Evolutionary conservation across 2,329 filamentous ascomycete species (phyloP), one percentile per base, ranked within the genome.

Genomic region (Fusarium irregulare): DNA sequence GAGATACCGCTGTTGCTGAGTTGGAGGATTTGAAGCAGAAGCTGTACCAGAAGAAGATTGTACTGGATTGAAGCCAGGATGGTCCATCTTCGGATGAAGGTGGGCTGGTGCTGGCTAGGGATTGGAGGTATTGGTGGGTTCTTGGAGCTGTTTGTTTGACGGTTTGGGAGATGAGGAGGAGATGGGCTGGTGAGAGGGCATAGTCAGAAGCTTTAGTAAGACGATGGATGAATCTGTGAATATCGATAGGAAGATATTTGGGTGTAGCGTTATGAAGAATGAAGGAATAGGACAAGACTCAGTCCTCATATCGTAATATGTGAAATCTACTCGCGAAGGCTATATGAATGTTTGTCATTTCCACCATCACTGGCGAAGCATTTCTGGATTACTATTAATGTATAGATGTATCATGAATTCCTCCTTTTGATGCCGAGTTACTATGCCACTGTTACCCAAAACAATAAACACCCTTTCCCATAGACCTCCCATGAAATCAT

Each of bases 41-140:
- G 48, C 2, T 51, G 3, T 51, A 23, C 2, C 23, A 58, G 0
- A 30, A 47, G 18, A 10, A 10, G 9, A 55, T 25, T 27, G 20
- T 16, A 7, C 18, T 51, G 7, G 16, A 51, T 12, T 51, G 49
- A 56, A 32, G 40, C 16, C 53, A 56, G 21, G 30, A 16, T 21
- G 3, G 2, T 28, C 16, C 21, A 10, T 20, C 53, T 56, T n/a
- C 6, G 13, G 14, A 6, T 4, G 8, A 8, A 1, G 12, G 1
- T 42, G 25, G 34, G 27, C n/a, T 32, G 2, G 11, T 61, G 20
- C n/a, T 32, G 1, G 11, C 37, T 4, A 45, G 9, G 2, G 12
- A 53, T 6, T 42, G 41, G 56, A 62, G 45, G 30, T 61, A 27
- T 25, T 62, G 37, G 10, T 62, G 59, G 59, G 4, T 45, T 0